These are phyloP conservation scores for Epichloe coenophiala DNA, from an alignment of 2,329 filamentous ascomycete genomes.

Conservation along the genomic window DNA sequence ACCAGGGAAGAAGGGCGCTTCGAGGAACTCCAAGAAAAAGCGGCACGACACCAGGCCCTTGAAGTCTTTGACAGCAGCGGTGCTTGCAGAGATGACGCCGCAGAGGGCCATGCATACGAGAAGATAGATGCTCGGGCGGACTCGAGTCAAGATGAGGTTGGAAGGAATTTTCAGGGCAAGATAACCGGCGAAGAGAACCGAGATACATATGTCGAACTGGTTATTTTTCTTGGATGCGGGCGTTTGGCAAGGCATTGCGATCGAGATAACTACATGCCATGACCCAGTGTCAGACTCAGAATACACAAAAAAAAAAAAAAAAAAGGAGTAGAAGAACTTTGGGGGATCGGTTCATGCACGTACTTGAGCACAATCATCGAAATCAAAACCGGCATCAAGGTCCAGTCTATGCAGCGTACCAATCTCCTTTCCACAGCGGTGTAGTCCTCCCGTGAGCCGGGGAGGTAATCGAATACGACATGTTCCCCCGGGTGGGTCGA, in stretches of 20 bases:
- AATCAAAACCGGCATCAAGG: constrained; percentile 5
- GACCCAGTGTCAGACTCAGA: neutral
- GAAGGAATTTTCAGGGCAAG: constrained; percentile 20
- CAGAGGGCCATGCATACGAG: constrained; percentile 21
- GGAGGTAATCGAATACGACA: constrained; percentile 1
- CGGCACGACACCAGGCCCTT: constrained; percentile 27
- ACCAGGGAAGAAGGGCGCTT: constrained; percentile 25
- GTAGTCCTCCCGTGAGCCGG: neutral
- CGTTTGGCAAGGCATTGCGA: constrained; percentile 4
- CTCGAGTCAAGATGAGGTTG: constrained; percentile 26
- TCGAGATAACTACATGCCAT: constrained; percentile 2
- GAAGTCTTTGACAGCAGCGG: constrained; percentile 27
- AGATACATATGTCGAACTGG: constrained; percentile 14
- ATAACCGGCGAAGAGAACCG: constrained; percentile 24
- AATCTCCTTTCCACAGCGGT: constrained; percentile 3
- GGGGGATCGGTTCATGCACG: neutral
- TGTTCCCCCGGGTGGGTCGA: neutral
- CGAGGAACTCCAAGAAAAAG: constrained; percentile 26
- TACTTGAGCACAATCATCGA: constrained; percentile 6
- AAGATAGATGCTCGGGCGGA: constrained; percentile 31
- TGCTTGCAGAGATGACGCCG: constrained; percentile 26
- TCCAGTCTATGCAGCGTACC: constrained; percentile 2
- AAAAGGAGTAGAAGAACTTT: neutral
- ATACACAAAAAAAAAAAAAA: no score
- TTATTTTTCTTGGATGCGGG: constrained; percentile 3